Evolutionary conservation across 2,329 filamentous ascomycete genomes (phyloP), one percentile per base, ranked within the genome.

Genomic region (Colletotrichum sp.): DNA sequence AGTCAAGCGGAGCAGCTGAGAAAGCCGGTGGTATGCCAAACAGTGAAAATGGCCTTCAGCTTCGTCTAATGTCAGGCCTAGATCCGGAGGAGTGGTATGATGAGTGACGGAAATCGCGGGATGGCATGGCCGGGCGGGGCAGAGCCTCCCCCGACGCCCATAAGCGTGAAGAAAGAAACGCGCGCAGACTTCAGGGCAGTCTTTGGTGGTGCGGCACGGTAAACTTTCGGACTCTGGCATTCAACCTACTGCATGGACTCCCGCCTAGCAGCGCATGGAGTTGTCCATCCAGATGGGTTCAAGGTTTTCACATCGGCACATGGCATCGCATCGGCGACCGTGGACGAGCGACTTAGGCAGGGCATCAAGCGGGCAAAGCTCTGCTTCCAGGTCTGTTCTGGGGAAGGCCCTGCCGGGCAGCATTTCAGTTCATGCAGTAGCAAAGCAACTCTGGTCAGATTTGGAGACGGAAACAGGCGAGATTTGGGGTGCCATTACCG

Each of bases 41-140:
- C 13, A 24, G 44, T 55, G 30, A 55, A 63, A 66, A 21, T 67
- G 24, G 55, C 24, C 52, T 71, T 71, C 49, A 55, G 57, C 59
- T 59, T 68, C 70, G 59, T 72, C 69, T 30, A 64, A 73, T 64
- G n/a, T 67, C 63, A 73, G 32, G 44, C 72, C 44, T 62, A n/a
- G 63, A 68, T 76, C 63, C 70, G 57, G 57, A 55, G 21, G 70
- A 49, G 44, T 64, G 57, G 70, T 64, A 65, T 73, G 32, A 68
- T 65, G 73, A 21, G n/a, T 18, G 57, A 36, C 64, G 57, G n/a
- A 55, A 65, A 59, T 65, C 55, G 69, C 8, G 18, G 67, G 55
- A 55, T 72, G 68, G 60, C n/a, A 52, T 52, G 34, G 28, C 34
- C 15, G 60, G 32, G 32, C 71, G 34, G 71, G 59, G 66, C 66